Evolutionary conservation across 2,329 filamentous ascomycete species (phyloP).

Genomic region (Trichoderma atrobrunneum): DNA sequence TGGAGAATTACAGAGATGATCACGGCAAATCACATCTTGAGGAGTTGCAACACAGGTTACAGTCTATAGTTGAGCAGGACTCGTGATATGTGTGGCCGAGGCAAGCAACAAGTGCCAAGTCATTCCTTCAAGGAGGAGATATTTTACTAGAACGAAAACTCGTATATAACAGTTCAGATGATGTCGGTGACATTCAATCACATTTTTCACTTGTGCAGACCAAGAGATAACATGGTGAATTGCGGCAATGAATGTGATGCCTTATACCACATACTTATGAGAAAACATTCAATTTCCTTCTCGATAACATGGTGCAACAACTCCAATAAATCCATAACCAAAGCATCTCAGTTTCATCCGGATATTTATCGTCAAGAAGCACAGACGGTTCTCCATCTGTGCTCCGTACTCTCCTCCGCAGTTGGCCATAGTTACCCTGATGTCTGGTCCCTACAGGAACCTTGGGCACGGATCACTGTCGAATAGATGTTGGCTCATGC

Average conservation of each 20-base stretch:
- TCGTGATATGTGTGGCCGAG: background rate
- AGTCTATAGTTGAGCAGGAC: slow-evolving; percentile 10
- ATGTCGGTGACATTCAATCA: background rate
- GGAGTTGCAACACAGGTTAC: slow-evolving; percentile 10
- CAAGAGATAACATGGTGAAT: no score
- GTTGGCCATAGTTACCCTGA: background rate
- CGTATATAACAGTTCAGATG: background rate
- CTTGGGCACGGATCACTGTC: background rate
- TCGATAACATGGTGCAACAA: background rate
- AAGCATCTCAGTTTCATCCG: background rate
- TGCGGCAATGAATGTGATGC: no score
- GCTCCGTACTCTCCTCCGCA: background rate
- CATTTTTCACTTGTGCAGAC: background rate
- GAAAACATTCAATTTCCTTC: background rate
- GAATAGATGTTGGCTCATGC: background rate
- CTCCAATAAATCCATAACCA: background rate
- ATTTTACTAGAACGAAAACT: background rate
- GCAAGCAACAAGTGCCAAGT: background rate
- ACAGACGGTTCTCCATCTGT: background rate
- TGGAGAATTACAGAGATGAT: slow-evolving; percentile 15
- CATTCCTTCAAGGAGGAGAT: background rate
- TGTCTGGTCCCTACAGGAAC: background rate
- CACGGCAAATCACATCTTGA: slow-evolving; percentile 6
- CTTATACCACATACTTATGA: background rate
- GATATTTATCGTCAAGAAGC: background rate